A percentile compares a stretch with the other conserved stretches of the same genome.
phyloP scores from a whole-genome alignment of 169 alveolate genomes.

The Blepharisma undulans region DNA sequence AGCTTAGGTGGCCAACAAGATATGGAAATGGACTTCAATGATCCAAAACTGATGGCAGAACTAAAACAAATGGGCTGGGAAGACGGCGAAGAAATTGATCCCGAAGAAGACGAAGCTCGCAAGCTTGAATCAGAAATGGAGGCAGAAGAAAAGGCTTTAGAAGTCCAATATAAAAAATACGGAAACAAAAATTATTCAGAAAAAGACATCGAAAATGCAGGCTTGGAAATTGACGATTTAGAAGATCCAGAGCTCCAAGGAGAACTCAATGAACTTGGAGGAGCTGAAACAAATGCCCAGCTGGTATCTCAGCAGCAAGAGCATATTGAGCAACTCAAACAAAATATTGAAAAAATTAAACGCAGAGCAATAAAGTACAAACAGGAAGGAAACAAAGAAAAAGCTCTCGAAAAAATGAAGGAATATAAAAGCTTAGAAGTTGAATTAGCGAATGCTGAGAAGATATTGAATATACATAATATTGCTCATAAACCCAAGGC shows the following conservation, averaged over 20 bases:
- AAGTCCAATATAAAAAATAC: neutral
- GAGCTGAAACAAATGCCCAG: neutral
- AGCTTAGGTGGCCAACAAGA: neutral
- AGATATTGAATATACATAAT: neutral
- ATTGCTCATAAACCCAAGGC: neutral
- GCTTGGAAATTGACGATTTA: slow-evolving; percentile 1
- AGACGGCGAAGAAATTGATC: slow-evolving; percentile 17
- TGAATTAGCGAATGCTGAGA: neutral
- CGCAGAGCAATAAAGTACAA: neutral
- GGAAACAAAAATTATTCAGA: neutral
- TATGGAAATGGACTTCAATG: slow-evolving; percentile 24
- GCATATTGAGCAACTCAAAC: neutral
- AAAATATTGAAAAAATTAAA: neutral
- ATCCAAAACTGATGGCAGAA: slow-evolving; percentile 27
- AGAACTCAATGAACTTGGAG: slow-evolving; percentile 24
- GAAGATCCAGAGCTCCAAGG: slow-evolving; percentile 14
- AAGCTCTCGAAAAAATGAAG: neutral
- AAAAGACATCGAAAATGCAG: slow-evolving; percentile 9
- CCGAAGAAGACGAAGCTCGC: slow-evolving; percentile 5
- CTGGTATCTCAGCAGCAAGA: neutral
- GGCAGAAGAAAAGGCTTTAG: neutral
- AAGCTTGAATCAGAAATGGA: slow-evolving; percentile 12
- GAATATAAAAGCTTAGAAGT: neutral
- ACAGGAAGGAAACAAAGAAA: neutral
- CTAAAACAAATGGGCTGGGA: slow-evolving; percentile 30